Evolutionary conservation across 2,329 filamentous ascomycete species (phyloP).

Genomic region (Exophiala alcalophila): DNA sequence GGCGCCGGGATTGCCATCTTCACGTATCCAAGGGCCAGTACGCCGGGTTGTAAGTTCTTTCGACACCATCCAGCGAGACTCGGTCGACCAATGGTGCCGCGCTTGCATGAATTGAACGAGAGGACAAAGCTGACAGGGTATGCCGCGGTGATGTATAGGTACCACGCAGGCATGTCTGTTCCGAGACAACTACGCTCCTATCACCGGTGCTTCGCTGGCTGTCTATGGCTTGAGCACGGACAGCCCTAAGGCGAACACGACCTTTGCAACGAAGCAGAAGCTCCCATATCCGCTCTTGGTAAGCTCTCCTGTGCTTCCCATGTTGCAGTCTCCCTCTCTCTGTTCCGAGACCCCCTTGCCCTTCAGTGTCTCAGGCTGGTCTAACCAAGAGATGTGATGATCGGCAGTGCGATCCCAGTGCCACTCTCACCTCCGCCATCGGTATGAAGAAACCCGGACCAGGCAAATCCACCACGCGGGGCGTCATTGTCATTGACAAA

Average conservation of each 20-base stretch:
- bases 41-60: slow-evolving; percentile 70
- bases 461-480: slow-evolving; percentile 70
- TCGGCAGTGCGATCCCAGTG: slow-evolving; percentile 64
- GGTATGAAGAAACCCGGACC: slow-evolving; percentile 76
- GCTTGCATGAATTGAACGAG: background rate
- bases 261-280: slow-evolving; percentile 87
- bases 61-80: background rate
- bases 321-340: too few relatives aligned
- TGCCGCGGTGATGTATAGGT: slow-evolving; percentile 53
- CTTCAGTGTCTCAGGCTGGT: background rate
- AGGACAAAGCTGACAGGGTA: background rate
- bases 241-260: slow-evolving; percentile 85
- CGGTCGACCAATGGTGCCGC: too few relatives aligned
- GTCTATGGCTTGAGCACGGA: slow-evolving; percentile 91
- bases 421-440: slow-evolving; percentile 75
- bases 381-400: background rate
- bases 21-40: slow-evolving; percentile 93
- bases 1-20: slow-evolving; percentile 68
- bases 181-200: slow-evolving; percentile 74
- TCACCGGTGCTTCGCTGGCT: slow-evolving; percentile 74
- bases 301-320: slow-evolving; percentile 1
- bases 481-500: slow-evolving; percentile 85
- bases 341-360: too few relatives aligned
- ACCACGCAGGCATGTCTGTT: slow-evolving; percentile 92
- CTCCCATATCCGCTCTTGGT: slow-evolving; percentile 77